Base-by-base conservation (phyloP, 164 flowering plant species). In the Aristolochia californica region DNA sequence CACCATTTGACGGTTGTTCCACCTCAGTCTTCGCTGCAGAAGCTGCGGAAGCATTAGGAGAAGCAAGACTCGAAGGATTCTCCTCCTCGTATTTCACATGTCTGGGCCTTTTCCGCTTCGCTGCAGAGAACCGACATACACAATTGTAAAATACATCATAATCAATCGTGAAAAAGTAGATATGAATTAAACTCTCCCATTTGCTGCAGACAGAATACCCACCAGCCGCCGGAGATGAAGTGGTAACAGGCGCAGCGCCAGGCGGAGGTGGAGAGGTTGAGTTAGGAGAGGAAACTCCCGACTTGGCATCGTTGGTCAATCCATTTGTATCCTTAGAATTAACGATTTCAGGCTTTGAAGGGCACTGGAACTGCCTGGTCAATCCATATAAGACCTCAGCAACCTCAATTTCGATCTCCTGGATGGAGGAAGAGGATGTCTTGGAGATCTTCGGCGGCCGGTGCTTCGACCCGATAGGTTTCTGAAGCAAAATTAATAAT, bases 391-490 rank as follows among this genome's bases (percentile, higher is more conserved):
- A 66, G 15, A 90, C 97, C 75, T 94, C 95, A 0, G 99, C 97
- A 17, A 94, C 84, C 72, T 94, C 97, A 45, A 94, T 80, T 78
- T 94, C 97, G 43, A 94, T 85, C 66, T 90, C 99, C 22, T 88
- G 96, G 30, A 58, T 38, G 79, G 95, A 67, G 1, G 85, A 67
- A 0, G 95, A 75, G 0, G 88, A 56, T 0, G 80, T 48, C 59
- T 79, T 83, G 0, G 83, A 68, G 14, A 79, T 66, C 57, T 82
- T 84, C 0, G 88, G 82, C 9, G 79, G 90, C 57, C 77, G 62
- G 13, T 64, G 83, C 61, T 88, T 91, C 1, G 71, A 67, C 28
- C 86, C 91, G 12, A 70, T 75, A 0, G 76, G 78, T 73, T 88
- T 90, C 95, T 87, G 70, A 70, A 75, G 48, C 57, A 64, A 49